Conservation (phyloP, 2,329 filamentous ascomycete species). For the Claviceps sorghi region DNA sequence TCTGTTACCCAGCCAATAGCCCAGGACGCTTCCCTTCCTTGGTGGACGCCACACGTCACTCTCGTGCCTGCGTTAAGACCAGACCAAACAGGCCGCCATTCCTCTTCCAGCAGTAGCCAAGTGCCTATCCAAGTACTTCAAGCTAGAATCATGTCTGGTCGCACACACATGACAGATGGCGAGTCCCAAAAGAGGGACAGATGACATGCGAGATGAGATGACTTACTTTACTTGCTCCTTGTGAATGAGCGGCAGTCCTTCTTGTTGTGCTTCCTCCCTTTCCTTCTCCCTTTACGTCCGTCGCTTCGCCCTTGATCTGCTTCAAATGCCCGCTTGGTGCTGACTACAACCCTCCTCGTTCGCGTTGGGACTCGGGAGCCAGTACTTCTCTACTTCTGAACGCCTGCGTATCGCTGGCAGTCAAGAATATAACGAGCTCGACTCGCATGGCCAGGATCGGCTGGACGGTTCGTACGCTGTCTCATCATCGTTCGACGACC, state of each 20-base stretch:
- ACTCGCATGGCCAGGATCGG: conserved; percentile 13
- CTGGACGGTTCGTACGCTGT: conserved; percentile 11
- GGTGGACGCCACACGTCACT: conserved; percentile 2
- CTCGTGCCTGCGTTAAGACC: conserved; percentile 23
- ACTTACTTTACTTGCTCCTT: background rate
- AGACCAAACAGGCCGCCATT: conserved; percentile 17
- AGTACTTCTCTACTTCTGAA: conserved; percentile 64
- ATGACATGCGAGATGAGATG: background rate
- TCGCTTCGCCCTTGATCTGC: background rate
- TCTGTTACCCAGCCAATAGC: background rate
- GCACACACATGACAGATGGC: conserved; percentile 1
- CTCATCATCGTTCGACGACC: conserved; percentile 5
- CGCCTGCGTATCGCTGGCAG: conserved; percentile 49
- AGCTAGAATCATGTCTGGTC: background rate
- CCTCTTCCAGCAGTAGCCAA: conserved; percentile 13
- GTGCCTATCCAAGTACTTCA: background rate
- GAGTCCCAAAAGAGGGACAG: background rate
- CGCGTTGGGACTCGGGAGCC: conserved; percentile 2
- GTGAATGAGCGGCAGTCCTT: background rate
- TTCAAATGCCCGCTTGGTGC: background rate
- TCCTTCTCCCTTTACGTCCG: background rate
- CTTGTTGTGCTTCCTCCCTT: background rate
- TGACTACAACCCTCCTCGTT: background rate
- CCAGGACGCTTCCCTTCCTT: background rate
- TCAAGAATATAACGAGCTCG: conserved; percentile 17